These are phyloP conservation scores for Yamadazyma kanchanaburiensis DNA, from an alignment of 1,139 yeast genomes.

Conservation along the genomic window DNA sequence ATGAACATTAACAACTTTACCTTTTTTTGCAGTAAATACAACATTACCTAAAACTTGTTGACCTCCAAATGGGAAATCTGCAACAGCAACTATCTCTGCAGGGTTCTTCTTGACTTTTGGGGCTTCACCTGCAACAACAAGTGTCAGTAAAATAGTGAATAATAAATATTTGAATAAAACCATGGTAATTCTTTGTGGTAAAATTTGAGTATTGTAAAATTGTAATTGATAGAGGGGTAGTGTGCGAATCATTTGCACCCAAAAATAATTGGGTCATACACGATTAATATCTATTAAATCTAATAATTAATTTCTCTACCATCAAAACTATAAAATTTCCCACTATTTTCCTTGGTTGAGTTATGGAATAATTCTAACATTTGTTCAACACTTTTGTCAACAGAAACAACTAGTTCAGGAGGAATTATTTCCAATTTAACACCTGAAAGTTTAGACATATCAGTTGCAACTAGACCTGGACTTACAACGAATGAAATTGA, in stretches of 20 bases:
- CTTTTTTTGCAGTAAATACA: slow-evolving; percentile 44
- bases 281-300: too few relatives aligned
- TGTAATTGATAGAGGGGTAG: too few relatives aligned
- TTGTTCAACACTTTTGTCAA: neutral
- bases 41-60: slow-evolving; percentile 45
- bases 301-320: too few relatives aligned
- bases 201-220: too few relatives aligned
- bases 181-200: neutral
- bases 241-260: too few relatives aligned
- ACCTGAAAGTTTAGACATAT: neutral
- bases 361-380: neutral
- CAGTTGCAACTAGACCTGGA: slow-evolving; percentile 32
- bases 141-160: slow-evolving; percentile 1
- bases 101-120: slow-evolving; percentile 41
- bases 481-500: slow-evolving; percentile 13
- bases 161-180: neutral
- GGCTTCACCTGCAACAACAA: slow-evolving; percentile 31
- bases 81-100: slow-evolving; percentile 48
- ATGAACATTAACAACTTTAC: slow-evolving; percentile 53
- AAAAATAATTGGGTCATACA: too few relatives aligned
- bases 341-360: neutral
- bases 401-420: neutral
- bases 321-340: too few relatives aligned
- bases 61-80: slow-evolving; percentile 52
- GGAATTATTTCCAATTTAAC: neutral